A percentile compares a stretch with the other conserved stretches of the same genome.
Evolutionary conservation across 106 monocot genomes (phyloP).

Genomic region (Apostasia shenzhenica): DNA sequence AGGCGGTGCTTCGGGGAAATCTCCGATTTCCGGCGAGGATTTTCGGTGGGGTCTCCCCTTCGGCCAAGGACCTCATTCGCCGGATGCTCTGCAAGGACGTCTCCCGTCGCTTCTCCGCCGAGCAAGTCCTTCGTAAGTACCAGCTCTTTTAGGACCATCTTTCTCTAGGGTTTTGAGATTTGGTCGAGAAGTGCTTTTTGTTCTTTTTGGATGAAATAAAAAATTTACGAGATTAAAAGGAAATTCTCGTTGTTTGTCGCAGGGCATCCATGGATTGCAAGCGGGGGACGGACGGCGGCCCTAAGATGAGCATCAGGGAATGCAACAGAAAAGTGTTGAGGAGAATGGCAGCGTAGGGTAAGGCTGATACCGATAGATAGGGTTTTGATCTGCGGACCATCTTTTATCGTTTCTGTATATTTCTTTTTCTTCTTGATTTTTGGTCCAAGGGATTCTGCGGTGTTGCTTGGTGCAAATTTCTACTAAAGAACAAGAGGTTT

Average conservation of each 20-base stretch:
- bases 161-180: too few relatives aligned
- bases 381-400: background rate
- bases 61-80: slow-evolving; percentile 80
- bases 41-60: slow-evolving; percentile 42
- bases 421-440: too few relatives aligned
- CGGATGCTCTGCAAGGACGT: slow-evolving; percentile 80
- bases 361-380: background rate
- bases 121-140: slow-evolving; percentile 87
- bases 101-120: slow-evolving; percentile 59
- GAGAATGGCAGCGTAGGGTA: background rate
- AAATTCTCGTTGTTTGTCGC: background rate
- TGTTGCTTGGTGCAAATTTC: too few relatives aligned
- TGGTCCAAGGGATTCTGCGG: too few relatives aligned
- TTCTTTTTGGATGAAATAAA: background rate
- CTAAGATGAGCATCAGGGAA: background rate
- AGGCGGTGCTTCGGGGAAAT: slow-evolving; percentile 64
- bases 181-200: background rate
- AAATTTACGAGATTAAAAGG: background rate
- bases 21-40: slow-evolving; percentile 65
- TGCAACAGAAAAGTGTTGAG: background rate
- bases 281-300: background rate
- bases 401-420: background rate
- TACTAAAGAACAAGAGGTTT: too few relatives aligned
- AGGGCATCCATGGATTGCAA: slow-evolving; percentile 26
- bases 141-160: background rate